Evolutionary conservation across 139 green algal species (phyloP).

Genomic region (Nannochloris sp.): DNA sequence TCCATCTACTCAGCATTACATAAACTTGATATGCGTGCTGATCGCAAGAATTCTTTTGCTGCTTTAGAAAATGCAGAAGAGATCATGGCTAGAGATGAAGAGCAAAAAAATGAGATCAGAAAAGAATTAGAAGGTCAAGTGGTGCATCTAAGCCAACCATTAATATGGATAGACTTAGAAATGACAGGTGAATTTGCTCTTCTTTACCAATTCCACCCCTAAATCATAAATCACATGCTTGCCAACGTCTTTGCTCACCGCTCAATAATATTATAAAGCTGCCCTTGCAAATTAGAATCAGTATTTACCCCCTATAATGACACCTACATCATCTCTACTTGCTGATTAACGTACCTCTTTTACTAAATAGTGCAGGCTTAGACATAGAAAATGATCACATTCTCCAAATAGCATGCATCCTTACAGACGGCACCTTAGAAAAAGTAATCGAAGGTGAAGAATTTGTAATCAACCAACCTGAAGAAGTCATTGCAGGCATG

Average conservation of each 20-base stretch:
- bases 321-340: too few relatives aligned
- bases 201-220: too few relatives aligned
- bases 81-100: not conserved
- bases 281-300: not conserved
- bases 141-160: slow-evolving; percentile 34
- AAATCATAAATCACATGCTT: too few relatives aligned
- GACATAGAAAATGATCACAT: slow-evolving; percentile 77
- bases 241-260: not conserved
- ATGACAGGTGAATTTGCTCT: slow-evolving; percentile 82
- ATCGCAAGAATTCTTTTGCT: slow-evolving; percentile 1
- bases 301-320: too few relatives aligned
- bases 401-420: slow-evolving; percentile 84
- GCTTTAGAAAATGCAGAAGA: not conserved
- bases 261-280: not conserved
- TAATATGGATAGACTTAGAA: slow-evolving; percentile 87
- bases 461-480: slow-evolving; percentile 77
- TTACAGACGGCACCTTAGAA: slow-evolving; percentile 72
- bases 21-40: not conserved
- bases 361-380: slow-evolving; percentile 49
- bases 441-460: slow-evolving; percentile 62
- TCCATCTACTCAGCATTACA: too few relatives aligned
- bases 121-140: slow-evolving; percentile 15
- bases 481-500: slow-evolving; percentile 79
- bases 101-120: not conserved
- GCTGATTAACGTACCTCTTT: not conserved